Percentiles rank a stretch among this genome's conserved stretches.
phyloP scores from a whole-genome alignment of 2,329 filamentous ascomycete genomes.

The Curvularia spicifera region DNA sequence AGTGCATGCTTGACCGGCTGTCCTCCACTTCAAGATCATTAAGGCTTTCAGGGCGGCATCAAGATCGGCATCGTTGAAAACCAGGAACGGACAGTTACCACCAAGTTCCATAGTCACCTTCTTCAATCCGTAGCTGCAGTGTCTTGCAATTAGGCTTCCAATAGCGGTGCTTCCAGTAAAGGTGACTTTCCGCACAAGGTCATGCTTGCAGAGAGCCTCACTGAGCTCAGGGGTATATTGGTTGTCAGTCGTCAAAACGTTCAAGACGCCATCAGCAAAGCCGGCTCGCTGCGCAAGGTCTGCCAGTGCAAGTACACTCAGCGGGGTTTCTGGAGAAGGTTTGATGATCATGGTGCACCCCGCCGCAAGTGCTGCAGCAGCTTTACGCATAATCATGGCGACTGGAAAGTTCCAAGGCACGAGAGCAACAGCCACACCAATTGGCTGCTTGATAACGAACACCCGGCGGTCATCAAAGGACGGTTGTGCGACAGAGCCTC shows the following conservation, averaged over 20 bases:
- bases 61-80: conserved; percentile 66
- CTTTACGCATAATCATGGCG: conserved; percentile 57
- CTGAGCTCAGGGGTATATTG: conserved; percentile 57
- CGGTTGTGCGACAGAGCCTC: conserved; percentile 68
- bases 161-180: conserved; percentile 62
- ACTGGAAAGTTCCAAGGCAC: conserved; percentile 57
- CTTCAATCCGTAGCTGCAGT: conserved; percentile 63
- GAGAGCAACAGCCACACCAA: conserved; percentile 47
- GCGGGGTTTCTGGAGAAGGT: conserved; percentile 61
- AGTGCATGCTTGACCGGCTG: conserved; percentile 21
- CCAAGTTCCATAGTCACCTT: conserved; percentile 67
- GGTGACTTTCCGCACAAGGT: conserved; percentile 60
- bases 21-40: conserved; percentile 9
- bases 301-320: conserved; percentile 61
- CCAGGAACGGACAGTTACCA: conserved; percentile 66
- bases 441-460: conserved; percentile 39
- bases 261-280: conserved; percentile 62
- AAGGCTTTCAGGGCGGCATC: conserved; percentile 52
- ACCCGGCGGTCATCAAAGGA: conserved; percentile 49
- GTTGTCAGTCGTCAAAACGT: conserved; percentile 61
- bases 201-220: conserved; percentile 59
- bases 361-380: conserved; percentile 61
- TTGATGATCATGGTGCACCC: conserved; percentile 62
- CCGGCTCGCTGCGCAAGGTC: conserved; percentile 57
- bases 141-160: conserved; percentile 64